Conservation (phyloP, 1,284 basidiomycete genomes). For the Apiotrichum laibachii region DNA sequence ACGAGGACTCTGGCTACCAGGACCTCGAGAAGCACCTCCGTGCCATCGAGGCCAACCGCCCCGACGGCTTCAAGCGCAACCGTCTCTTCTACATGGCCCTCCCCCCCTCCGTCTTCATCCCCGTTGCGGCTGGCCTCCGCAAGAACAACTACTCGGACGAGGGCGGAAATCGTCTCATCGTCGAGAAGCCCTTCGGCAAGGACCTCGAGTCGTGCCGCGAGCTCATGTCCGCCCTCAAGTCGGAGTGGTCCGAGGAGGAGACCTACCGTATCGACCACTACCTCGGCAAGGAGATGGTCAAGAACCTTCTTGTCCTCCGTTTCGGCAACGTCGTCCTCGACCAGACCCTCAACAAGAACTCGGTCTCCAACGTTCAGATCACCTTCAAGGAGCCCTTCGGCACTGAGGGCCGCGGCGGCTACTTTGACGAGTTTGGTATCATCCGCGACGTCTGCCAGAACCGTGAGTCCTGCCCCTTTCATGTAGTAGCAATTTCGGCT, state of each 20-base stretch:
- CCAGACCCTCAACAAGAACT: slow-evolving; percentile 88
- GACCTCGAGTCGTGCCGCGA: slow-evolving; percentile 81
- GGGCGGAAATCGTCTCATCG: slow-evolving; percentile 82
- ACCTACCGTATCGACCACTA: slow-evolving; percentile 98
- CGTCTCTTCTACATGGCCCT: slow-evolving; percentile 92
- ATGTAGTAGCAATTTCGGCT: neutral
- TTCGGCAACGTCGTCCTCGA: slow-evolving; percentile 89
- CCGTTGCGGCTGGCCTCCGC: slow-evolving; percentile 77
- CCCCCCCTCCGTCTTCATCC: slow-evolving; percentile 87
- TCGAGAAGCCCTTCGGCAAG: slow-evolving; percentile 96
- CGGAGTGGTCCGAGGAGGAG: slow-evolving; percentile 89
- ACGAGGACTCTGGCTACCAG: slow-evolving; percentile 73
- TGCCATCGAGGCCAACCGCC: slow-evolving; percentile 67
- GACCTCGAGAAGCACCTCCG: slow-evolving; percentile 71
- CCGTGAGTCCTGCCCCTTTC: slow-evolving; percentile 61
- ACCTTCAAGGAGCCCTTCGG: slow-evolving; percentile 98
- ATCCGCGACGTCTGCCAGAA: slow-evolving; percentile 95
- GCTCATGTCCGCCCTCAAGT: slow-evolving; percentile 73
- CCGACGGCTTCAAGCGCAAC: slow-evolving; percentile 56
- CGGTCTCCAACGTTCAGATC: slow-evolving; percentile 91
- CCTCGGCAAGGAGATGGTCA: slow-evolving; percentile 98
- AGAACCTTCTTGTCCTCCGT: slow-evolving; percentile 88
- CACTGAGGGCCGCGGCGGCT: slow-evolving; percentile 92
- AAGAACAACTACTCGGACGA: slow-evolving; percentile 71
- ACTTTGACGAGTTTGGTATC: slow-evolving; percentile 98